Percentiles rank a stretch among this genome's conserved stretches.
These are phyloP conservation scores for Dictyostelium citrinum DNA, from an alignment of 78 protist genomes.

Conservation along the genomic window DNA sequence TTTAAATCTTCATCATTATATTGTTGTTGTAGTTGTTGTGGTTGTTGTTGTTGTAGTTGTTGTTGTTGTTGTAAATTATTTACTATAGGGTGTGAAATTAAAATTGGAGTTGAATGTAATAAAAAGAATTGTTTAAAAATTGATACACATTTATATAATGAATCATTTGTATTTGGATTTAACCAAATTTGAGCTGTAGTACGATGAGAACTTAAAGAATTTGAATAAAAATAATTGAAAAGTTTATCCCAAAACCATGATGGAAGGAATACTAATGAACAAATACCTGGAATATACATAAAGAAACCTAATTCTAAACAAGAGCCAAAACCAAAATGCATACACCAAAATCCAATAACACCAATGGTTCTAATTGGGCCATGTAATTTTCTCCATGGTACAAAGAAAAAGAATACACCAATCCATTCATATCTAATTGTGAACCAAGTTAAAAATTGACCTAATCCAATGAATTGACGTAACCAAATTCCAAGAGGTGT, in stretches of 20 bases:
- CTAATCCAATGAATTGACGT: conserved; percentile 15
- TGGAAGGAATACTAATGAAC: conserved; percentile 34
- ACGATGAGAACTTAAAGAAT: background rate
- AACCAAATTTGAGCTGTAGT: background rate
- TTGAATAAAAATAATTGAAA: background rate
- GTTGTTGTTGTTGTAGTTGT: background rate
- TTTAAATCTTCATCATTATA: background rate
- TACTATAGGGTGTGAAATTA: background rate
- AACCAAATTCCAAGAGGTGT: conserved; percentile 25
- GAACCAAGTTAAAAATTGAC: conserved; percentile 47
- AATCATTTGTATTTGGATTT: background rate
- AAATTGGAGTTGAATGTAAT: conserved; percentile 54
- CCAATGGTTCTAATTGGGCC: conserved; percentile 43
- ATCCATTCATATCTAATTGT: conserved; percentile 33
- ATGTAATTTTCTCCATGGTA: conserved; percentile 24
- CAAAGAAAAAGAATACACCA: conserved; percentile 29
- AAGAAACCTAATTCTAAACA: conserved; percentile 58
- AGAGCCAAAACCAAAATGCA: conserved; percentile 58
- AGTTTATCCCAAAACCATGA: conserved; percentile 61
- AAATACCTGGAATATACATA: conserved; percentile 48
- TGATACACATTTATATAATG: background rate
- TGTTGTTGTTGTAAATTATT: background rate
- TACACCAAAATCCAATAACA: conserved; percentile 56
- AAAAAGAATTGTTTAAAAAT: conserved; percentile 30
- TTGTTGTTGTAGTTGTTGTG: background rate